phyloP scores from a whole-genome alignment of 139 green algal genomes.

The Asterochloris sp. region DNA sequence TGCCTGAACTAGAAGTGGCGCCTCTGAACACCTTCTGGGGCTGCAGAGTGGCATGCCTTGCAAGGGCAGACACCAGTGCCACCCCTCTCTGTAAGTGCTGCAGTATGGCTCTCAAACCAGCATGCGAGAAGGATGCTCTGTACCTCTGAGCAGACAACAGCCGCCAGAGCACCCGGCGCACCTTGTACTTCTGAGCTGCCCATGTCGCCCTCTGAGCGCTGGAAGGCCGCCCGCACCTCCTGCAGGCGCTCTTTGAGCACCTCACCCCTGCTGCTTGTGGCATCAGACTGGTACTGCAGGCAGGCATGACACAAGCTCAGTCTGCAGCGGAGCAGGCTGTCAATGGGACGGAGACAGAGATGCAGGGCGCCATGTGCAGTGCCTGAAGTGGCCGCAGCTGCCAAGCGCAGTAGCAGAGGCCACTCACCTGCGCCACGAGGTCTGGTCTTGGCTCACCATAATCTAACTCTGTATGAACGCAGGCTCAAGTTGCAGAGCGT shows the following conservation, averaged over 20 bases:
- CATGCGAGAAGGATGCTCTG: background rate
- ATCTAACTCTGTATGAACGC: too few relatives aligned
- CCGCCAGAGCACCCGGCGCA: background rate
- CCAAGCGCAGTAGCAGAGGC: background rate
- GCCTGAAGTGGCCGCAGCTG: background rate
- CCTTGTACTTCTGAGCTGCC: conserved; percentile 57
- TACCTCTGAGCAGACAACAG: background rate
- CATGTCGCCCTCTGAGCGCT: conserved; percentile 46
- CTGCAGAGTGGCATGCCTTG: background rate
- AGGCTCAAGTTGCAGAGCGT: too few relatives aligned
- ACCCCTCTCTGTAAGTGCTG: background rate
- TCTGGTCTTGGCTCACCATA: conserved; percentile 5
- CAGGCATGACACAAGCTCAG: background rate
- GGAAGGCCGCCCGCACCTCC: conserved; percentile 27
- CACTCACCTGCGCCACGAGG: conserved; percentile 23
- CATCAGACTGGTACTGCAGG: conserved; percentile 23
- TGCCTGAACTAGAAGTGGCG: too few relatives aligned
- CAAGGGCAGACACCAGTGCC: background rate
- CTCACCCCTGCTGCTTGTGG: conserved; percentile 21
- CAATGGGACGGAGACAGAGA: background rate
- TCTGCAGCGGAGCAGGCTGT: background rate
- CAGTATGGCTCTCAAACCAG: background rate
- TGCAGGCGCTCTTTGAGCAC: conserved; percentile 5
- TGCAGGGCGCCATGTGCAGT: background rate
- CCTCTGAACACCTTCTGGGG: background rate